phyloP scores from a whole-genome alignment of 306 rosid genomes.

The Rosa lucieae region DNA sequence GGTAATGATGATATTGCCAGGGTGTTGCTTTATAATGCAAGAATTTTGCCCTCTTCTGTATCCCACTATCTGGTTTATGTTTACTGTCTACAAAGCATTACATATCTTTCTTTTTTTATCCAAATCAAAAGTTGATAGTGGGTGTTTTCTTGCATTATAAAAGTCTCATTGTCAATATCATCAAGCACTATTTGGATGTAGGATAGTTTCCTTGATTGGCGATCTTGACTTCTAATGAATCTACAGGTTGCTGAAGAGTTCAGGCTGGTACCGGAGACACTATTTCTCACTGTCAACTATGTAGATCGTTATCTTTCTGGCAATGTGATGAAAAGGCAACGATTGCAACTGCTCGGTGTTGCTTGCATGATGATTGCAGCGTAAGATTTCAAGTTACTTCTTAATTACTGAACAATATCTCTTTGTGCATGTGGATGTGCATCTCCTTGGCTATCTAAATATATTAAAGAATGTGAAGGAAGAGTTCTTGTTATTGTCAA shows the following conservation, averaged over 20 bases:
- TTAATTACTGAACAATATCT: background rate
- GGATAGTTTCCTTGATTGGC: slow-evolving; percentile 2
- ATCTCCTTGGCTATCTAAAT: slow-evolving; percentile 4
- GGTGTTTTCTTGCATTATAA: slow-evolving; percentile 2
- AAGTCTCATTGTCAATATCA: background rate
- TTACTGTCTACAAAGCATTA: background rate
- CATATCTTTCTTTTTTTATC: background rate
- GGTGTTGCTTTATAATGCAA: slow-evolving; percentile 13
- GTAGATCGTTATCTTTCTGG: slow-evolving; percentile 89
- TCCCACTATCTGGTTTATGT: slow-evolving; percentile 5
- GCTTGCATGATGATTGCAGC: slow-evolving; percentile 89
- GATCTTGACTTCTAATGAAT: background rate
- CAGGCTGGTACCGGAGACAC: slow-evolving; percentile 67
- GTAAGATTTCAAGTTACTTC: slow-evolving; percentile 42
- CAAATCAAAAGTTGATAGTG: slow-evolving; percentile 7
- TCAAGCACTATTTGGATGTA: background rate
- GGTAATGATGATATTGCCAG: slow-evolving; percentile 17
- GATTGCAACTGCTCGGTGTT: slow-evolving; percentile 73
- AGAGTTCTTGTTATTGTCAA: background rate
- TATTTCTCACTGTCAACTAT: slow-evolving; percentile 76
- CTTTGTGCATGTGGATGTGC: background rate
- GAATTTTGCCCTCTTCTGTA: background rate
- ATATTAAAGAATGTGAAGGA: background rate
- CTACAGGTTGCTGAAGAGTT: slow-evolving; percentile 81
- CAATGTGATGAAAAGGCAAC: slow-evolving; percentile 54